Evolutionary conservation across 2,329 filamentous ascomycete species (phyloP).

Genomic region (Thelonectria rubi): DNA sequence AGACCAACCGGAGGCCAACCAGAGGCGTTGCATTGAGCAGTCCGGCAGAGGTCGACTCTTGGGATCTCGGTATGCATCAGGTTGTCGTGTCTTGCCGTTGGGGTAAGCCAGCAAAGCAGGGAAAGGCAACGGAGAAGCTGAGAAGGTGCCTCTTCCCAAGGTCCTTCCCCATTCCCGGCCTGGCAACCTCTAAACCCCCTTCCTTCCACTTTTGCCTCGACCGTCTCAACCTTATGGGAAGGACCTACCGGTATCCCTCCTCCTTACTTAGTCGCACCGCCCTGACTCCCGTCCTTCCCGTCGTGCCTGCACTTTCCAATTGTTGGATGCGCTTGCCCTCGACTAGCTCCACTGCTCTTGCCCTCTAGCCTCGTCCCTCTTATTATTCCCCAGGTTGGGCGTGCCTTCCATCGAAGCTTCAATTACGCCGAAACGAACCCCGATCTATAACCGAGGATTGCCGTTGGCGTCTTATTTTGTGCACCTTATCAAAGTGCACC

Average conservation of each 20-base stretch:
- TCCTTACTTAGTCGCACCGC: background rate
- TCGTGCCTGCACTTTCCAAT: background rate
- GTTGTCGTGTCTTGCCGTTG: background rate
- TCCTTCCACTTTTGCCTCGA: background rate
- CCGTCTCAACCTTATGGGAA: background rate
- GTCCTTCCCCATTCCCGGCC: background rate
- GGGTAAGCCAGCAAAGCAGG: background rate
- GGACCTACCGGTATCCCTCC: background rate
- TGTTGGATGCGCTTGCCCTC: background rate
- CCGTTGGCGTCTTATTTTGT: background rate
- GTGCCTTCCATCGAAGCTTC: constrained; percentile 3
- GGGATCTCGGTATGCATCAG: background rate
- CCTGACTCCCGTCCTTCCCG: background rate
- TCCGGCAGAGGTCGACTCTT: constrained; percentile 6
- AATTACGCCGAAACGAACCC: constrained; percentile 9
- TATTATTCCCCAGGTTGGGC: constrained; percentile 1
- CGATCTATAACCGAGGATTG: constrained; percentile 18
- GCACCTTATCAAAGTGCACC: constrained; percentile 4
- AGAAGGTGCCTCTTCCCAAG: background rate
- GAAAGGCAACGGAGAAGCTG: background rate
- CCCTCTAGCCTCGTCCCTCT: background rate
- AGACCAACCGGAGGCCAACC: constrained; percentile 15
- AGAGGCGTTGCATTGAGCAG: constrained; percentile 16
- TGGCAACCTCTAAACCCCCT: background rate
- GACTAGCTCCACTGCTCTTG: constrained; percentile 14